Conservation (phyloP, 1,139 yeast genomes). For the Taphrina flavorubra region DNA sequence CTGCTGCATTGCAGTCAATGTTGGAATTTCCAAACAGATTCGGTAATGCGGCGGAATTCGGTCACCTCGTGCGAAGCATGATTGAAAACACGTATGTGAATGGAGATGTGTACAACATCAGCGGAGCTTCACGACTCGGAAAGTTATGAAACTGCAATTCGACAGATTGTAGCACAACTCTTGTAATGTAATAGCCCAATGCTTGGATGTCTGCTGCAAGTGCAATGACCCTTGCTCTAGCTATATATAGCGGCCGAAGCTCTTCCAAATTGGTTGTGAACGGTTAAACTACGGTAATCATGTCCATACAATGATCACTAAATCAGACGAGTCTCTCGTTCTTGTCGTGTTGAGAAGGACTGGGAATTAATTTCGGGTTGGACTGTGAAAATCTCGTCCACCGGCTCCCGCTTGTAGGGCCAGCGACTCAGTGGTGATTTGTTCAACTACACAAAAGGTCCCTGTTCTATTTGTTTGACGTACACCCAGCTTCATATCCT, state of each 20-base stretch:
- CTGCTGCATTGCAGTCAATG: slow-evolving; percentile 31
- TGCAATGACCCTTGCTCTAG: not conserved
- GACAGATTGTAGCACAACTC: too few species aligned
- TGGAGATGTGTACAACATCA: slow-evolving; percentile 39
- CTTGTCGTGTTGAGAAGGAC: slow-evolving; percentile 2
- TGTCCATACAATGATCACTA: too few species aligned
- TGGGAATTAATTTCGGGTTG: slow-evolving; percentile 27
- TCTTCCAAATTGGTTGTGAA: not conserved
- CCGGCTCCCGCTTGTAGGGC: slow-evolving; percentile 2
- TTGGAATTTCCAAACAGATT: slow-evolving; percentile 45
- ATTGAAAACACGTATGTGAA: slow-evolving; percentile 44
- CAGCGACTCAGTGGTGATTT: not conserved
- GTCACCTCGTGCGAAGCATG: slow-evolving; percentile 39
- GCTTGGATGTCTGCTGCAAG: too few species aligned
- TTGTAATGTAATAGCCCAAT: too few species aligned
- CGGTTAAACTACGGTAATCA: not conserved
- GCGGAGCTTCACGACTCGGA: slow-evolving; percentile 35
- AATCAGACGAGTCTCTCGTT: not conserved
- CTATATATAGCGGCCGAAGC: not conserved
- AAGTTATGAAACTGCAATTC: not conserved
- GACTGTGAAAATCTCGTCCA: slow-evolving; percentile 26
- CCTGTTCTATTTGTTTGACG: not conserved
- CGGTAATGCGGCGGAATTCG: slow-evolving; percentile 45
- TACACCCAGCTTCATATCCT: slow-evolving; percentile 7
- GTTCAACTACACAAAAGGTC: slow-evolving; percentile 6